phyloP scores from a whole-genome alignment of 1,284 basidiomycete species.

The Prillingera fragicola region DNA sequence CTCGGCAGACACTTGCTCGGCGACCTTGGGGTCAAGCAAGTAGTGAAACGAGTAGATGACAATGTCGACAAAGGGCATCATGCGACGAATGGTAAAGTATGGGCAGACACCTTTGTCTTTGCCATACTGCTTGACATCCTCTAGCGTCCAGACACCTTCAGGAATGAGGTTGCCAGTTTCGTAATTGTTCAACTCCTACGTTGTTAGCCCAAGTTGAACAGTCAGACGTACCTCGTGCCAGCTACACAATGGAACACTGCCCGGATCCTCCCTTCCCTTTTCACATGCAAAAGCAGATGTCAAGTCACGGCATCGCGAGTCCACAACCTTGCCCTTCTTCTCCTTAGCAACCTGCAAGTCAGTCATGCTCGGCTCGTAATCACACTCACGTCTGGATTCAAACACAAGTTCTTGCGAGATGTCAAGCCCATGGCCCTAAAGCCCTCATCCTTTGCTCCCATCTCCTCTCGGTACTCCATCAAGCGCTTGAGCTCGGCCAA shows the following conservation, averaged over 20 bases:
- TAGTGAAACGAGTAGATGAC: slow-evolving; percentile 99
- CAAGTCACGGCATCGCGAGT: slow-evolving; percentile 92
- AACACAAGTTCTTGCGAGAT: slow-evolving; percentile 92
- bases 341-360: slow-evolving; percentile 74
- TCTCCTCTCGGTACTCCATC: slow-evolving; percentile 85
- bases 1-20: slow-evolving; percentile 97
- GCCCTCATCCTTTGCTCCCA: slow-evolving; percentile 65
- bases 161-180: slow-evolving; percentile 83
- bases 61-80: slow-evolving; percentile 94
- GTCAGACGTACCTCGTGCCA: slow-evolving; percentile 78
- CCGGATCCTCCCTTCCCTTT: slow-evolving; percentile 80
- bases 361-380: background rate
- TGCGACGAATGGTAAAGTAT: slow-evolving; percentile 92
- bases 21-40: slow-evolving; percentile 96
- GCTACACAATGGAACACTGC: slow-evolving; percentile 84
- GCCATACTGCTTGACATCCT: slow-evolving; percentile 86
- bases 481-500: slow-evolving; percentile 90
- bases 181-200: slow-evolving; percentile 64
- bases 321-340: slow-evolving; percentile 96
- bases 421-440: slow-evolving; percentile 91
- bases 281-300: slow-evolving; percentile 81
- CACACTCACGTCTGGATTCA: slow-evolving; percentile 78
- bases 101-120: slow-evolving; percentile 83
- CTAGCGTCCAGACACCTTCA: slow-evolving; percentile 86
- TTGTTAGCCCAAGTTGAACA: slow-evolving; percentile 1